Evolutionary conservation across 306 rosid species (phyloP), one percentile per base, ranked within the genome.

Genomic region (Cucurbita moschata): DNA sequence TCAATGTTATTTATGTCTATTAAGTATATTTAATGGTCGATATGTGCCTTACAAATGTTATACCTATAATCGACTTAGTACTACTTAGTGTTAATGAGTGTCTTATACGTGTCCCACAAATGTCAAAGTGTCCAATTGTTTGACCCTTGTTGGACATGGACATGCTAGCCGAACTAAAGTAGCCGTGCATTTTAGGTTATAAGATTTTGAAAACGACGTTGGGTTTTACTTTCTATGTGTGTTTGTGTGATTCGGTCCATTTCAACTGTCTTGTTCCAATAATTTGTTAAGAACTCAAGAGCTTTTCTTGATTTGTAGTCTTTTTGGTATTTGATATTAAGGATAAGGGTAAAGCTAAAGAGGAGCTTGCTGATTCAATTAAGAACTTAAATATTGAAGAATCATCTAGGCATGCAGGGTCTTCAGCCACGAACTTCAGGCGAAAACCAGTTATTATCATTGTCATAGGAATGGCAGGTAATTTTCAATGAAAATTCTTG

Each of bases 391-490:
- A 77, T 60, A 86, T 94, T 72, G 90, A 84, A 80, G 96, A 85
- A 62, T 83, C 87, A 0, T 83, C 94, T 9, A 83, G 86, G 67
- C 77, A 52, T 81, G 81, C 85, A 10, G 88, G 76, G 74, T 18
- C 38, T 73, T 38, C 79, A 53, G 72, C 79, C 0, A 40, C 83
- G 39, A 80, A 44, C 78, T 89, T 94, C 83, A 86, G 77, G 81
- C 88, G 77, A 46, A 94, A 91, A 79, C 99, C 99, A 4, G 85
- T 91, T 15, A 94, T 94, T 46, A 78, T 94, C 16, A 79, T 94
- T 73, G 99, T 94, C 77, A 85, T 94, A 1, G 96, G 97, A 71
- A 94, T 94, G 99, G 96, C 97, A 79, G 91, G 92, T 91, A 58
- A 74, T 72, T 72, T 40, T 39, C 39, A 30, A 62, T 21, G 19